Evolutionary conservation across 1,284 basidiomycete genomes (phyloP), one percentile per base, ranked within the genome.

Genomic region (Pseudozyma tsukubaensis): DNA sequence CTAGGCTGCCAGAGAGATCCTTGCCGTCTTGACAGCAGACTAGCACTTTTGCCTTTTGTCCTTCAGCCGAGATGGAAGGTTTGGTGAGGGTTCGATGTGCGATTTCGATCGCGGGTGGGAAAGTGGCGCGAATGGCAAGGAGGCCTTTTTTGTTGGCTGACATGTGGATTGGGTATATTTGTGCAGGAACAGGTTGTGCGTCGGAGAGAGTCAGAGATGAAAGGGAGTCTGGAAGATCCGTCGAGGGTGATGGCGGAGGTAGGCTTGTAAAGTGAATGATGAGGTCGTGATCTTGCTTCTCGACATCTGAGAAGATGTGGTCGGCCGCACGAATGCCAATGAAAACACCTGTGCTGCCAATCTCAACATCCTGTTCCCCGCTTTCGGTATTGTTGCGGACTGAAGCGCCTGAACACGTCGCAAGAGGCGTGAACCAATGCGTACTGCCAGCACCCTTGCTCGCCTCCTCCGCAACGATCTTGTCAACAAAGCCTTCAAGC

Each of bases 401-500:
- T 18, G 8, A 4, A 8, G 18, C 1, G 5, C 4, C n/a, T 11
- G 10, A 10, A 7, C 16, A 14, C 9, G 12, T 16, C 13, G 45
- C 40, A 4, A 54, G 19, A 12, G 72, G 72, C 10, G 59, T 62
- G 37, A 74, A 74, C 72, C 72, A 74, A n/a, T 70, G 59, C n/a
- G 43, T 55, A 12, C 40, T 34, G 13, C 39, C 29, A 1, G 14
- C 37, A 6, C 19, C 40, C 7, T 21, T 40, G 10, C 18, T 13
- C 0, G 52, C 39, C 2, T 63, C 49, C 9, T 53, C 24, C 13
- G 47, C 37, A 3, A 70, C 67, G 4, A 74, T 18, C 11, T 50
- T n/a, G 24, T 64, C 61, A 5, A 75, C 68, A 8, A 92, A 74
- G 0, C 77, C 76, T 1, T 80, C 79, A 12, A 93, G 86, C 1